These are phyloP conservation scores for Craspedostauros australis DNA, from an alignment of 108 stramenopile species.

Conservation along the genomic window DNA sequence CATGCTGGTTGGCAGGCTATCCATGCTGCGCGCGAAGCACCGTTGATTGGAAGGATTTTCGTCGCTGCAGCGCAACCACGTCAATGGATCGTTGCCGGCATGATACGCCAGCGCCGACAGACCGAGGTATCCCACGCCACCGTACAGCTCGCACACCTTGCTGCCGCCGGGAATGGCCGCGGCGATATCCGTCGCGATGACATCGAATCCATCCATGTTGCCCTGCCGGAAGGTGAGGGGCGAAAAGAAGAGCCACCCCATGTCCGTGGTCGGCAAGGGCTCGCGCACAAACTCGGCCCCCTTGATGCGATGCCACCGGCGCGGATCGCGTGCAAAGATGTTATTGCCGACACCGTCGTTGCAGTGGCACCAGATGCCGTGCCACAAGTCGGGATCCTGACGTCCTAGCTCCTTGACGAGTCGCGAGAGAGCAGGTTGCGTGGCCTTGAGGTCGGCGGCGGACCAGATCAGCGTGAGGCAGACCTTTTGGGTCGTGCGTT, in stretches of 20 bases:
- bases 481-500: slow-evolving; percentile 69
- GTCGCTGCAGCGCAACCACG: slow-evolving; percentile 87
- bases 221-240: slow-evolving; percentile 93
- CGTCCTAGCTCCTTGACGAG: slow-evolving; percentile 63
- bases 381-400: slow-evolving; percentile 51
- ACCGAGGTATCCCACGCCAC: slow-evolving; percentile 91
- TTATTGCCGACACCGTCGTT: slow-evolving; percentile 64
- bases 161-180: slow-evolving; percentile 54
- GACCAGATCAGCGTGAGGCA: slow-evolving; percentile 89
- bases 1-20: slow-evolving; percentile 11
- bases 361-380: slow-evolving; percentile 85
- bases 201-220: slow-evolving; percentile 87
- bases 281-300: slow-evolving; percentile 79
- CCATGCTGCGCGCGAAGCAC: slow-evolving; percentile 71
- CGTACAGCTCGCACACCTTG: slow-evolving; percentile 89
- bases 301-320: slow-evolving; percentile 56
- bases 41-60: slow-evolving; percentile 87
- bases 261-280: slow-evolving; percentile 32
- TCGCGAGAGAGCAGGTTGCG: slow-evolving; percentile 60
- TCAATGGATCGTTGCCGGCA: slow-evolving; percentile 37
- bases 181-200: slow-evolving; percentile 76
- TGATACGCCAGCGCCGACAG: slow-evolving; percentile 74
- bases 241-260: slow-evolving; percentile 74
- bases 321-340: slow-evolving; percentile 56
- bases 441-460: slow-evolving; percentile 56